Evolutionary conservation across 352 stramenopile species (phyloP).

Genomic region (Globisporangium takayamanum): DNA sequence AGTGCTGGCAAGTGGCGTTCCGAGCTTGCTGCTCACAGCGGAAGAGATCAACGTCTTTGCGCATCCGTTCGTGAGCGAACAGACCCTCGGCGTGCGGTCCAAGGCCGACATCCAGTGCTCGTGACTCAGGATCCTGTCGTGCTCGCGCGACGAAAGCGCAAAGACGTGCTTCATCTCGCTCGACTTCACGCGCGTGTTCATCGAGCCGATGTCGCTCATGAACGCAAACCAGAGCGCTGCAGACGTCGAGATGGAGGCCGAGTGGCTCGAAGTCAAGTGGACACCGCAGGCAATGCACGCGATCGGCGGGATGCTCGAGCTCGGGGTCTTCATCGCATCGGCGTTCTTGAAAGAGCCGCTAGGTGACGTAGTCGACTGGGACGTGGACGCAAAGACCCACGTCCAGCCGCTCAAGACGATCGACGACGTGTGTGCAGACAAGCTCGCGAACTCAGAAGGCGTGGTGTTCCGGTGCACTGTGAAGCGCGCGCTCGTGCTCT

Average conservation of each 20-base stretch:
- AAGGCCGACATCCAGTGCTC: slow-evolving; percentile 59
- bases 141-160: slow-evolving; percentile 12
- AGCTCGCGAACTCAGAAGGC: slow-evolving; percentile 24
- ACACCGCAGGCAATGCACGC: slow-evolving; percentile 49
- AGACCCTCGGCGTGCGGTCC: slow-evolving; percentile 51
- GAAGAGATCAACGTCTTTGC: slow-evolving; percentile 54
- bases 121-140: slow-evolving; percentile 42
- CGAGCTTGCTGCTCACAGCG: slow-evolving; percentile 30
- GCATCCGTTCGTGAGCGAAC: slow-evolving; percentile 44
- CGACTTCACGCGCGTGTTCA: slow-evolving; percentile 60
- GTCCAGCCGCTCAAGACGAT: slow-evolving; percentile 36
- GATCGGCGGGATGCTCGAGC: slow-evolving; percentile 51
- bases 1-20: slow-evolving; percentile 41
- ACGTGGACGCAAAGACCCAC: slow-evolving; percentile 5
- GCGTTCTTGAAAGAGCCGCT: slow-evolving; percentile 19
- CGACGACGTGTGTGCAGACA: slow-evolving; percentile 30
- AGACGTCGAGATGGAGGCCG: slow-evolving; percentile 66
- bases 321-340: slow-evolving; percentile 38
- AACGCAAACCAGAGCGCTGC: slow-evolving; percentile 28
- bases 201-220: slow-evolving; percentile 35
- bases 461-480: slow-evolving; percentile 60
- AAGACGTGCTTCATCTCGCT: slow-evolving; percentile 48
- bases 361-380: background rate
- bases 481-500: slow-evolving; percentile 49
- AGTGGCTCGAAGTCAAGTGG: slow-evolving; percentile 77